Evolutionary conservation across 768 basidiomycete species (phyloP).

Genomic region (Tephrocybe sp.): DNA sequence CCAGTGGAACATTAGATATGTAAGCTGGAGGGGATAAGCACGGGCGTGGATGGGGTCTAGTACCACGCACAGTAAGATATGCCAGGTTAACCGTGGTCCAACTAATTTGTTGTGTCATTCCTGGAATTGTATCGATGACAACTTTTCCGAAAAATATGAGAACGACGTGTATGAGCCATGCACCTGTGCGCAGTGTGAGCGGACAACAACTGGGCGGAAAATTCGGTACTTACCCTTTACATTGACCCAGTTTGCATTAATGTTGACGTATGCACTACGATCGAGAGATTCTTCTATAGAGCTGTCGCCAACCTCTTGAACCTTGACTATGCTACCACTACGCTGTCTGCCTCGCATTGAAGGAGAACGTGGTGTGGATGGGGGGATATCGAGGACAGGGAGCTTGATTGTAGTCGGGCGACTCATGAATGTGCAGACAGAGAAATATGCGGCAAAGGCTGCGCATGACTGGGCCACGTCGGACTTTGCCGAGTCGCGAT

Average conservation of each 20-base stretch:
- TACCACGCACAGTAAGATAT: constrained; percentile 77
- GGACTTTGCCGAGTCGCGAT: constrained; percentile 24
- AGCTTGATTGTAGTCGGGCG: constrained; percentile 54
- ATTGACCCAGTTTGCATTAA: constrained; percentile 94
- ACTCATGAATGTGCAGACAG: constrained; percentile 35
- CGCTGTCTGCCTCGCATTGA: constrained; percentile 48
- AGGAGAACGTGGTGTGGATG: constrained; percentile 22
- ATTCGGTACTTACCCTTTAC: constrained; percentile 63
- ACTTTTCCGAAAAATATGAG: constrained; percentile 90
- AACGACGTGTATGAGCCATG: constrained; percentile 96
- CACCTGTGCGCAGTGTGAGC: constrained; percentile 51
- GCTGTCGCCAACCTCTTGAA: constrained; percentile 75
- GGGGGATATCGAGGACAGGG: constrained; percentile 42
- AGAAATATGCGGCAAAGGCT: constrained; percentile 14
- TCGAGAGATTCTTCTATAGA: constrained; percentile 74
- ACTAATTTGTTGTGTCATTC: constrained; percentile 90
- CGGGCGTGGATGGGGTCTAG: not conserved
- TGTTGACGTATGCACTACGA: constrained; percentile 76
- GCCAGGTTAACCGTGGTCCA: constrained; percentile 93
- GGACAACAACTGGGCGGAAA: not conserved
- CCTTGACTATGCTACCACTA: constrained; percentile 77
- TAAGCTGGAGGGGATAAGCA: constrained; percentile 50
- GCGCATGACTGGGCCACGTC: constrained; percentile 15
- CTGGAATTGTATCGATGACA: constrained; percentile 89
- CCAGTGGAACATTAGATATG: constrained; percentile 98